Base-by-base conservation (phyloP, 768 basidiomycete species). In the Rhizopogon vulgaris region DNA sequence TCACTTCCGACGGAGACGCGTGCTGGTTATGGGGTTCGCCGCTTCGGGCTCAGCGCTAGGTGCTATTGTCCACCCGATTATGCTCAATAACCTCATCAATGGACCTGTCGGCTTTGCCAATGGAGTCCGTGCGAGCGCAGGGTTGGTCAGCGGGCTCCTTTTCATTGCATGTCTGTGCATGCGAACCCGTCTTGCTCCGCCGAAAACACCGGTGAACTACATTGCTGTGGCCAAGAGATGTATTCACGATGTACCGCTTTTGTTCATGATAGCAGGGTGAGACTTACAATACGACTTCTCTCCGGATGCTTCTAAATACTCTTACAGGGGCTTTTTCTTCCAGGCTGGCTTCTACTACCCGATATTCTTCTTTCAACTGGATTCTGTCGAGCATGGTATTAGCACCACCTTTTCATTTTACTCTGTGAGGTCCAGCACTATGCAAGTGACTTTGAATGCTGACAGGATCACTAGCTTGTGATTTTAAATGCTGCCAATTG, bases 291-390 rank as follows among this genome's bases (percentile, higher is more conserved):
- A 17, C 52, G 2, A 52, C 24, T 12, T 2, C 5, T 5, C 25
- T 46, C 38, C 5, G 22, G 22, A 6, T 3, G 25, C 25, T 0
- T 18, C 12, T 1, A 4, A n/a, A 18, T 38, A 4, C 42, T 15
- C 14, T 2, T 11, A 15, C 36, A 65, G 64, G 56, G 30, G 61
- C 8, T 4, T 60, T 0, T 50, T 68, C 37, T 67, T 71, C 15
- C 58, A 72, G 5, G 55, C 61, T 1, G 76, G 74, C 2, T 58
- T 78, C 37, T 80, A 71, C 52, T 78, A 71, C 42, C 79, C 80
- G 0, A 67, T 79, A 14, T 83, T 79, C 63, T 83, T 78, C 60
- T 57, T 83, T 7, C 82, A 84, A 55, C 61, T 82, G 12, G 73
- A 78, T 51, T 72, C 80, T 0, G 68, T 78, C 27, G 64, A 69